Base-by-base conservation (phyloP, 345 rosid genomes). In the Populus tremula region DNA sequence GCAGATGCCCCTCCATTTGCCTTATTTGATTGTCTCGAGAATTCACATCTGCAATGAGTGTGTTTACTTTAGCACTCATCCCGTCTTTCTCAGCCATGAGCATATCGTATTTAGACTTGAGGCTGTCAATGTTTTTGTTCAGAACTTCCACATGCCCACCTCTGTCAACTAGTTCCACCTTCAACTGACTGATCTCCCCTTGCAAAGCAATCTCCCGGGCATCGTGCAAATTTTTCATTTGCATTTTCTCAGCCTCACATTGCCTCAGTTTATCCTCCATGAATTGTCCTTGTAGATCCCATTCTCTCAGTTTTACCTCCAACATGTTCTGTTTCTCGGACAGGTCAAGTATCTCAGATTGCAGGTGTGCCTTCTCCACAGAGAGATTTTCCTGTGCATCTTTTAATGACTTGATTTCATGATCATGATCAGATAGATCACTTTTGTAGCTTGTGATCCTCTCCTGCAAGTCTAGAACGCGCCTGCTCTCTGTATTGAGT, bases 351-450 rank as follows among this genome's bases (percentile, higher is more conserved):
- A 91, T 90, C 80, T 90, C 90, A 64, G 91, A 87, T 75, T 89
- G 86, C 53, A 91, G 82, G 75, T 86, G 86, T 56, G 90, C 81
- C 70, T 90, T 90, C 81, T 93, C 97, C 0, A 90, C 87, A 50
- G 86, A 89, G 69, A 91, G 87, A 84, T 80, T 91, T 83, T 90
- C 75, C 82, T 93, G 92, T 1, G 90, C 89, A 20, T 79, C 77
- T 77, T 91, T 93, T 71, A 92, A 73, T 5, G 77, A 83, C 71
- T 85, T 84, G 75, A 92, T 74, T 83, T 96, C 98, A 21, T 81
- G 77, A 86, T 92, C 98, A 72, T 90, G 88, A 78, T 87, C 93
- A 14, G 90, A 87, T 79, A 93, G 82, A 80, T 91, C 93, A 36
- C 75, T 85, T 80, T 90, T 86, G 68, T 88, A 82, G 85, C 82